Percentiles rank a stretch among this genome's conserved stretches.
These are phyloP conservation scores for Tulasnella sp. DNA, from an alignment of 768 basidiomycete genomes.

Conservation along the genomic window DNA sequence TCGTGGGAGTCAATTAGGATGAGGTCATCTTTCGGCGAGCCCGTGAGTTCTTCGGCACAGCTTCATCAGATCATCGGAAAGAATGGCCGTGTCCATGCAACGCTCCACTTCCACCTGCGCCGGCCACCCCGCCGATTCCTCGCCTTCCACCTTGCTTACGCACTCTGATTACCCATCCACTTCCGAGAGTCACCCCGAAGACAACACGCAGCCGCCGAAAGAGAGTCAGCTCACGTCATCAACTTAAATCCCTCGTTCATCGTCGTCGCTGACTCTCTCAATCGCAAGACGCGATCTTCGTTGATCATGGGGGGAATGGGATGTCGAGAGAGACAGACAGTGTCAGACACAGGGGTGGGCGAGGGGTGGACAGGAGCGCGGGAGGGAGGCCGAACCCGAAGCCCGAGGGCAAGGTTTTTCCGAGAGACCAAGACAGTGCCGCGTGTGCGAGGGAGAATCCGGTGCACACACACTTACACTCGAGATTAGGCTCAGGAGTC, in stretches of 20 bases:
- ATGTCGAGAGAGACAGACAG: background rate
- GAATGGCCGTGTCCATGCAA: background rate
- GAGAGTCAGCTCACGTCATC: background rate
- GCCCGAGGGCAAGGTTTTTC: background rate
- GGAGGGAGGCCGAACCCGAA: background rate
- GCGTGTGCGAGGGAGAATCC: conserved; percentile 11
- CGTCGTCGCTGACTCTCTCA: background rate
- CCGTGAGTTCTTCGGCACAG: background rate
- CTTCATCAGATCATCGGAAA: conserved; percentile 2
- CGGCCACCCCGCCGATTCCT: conserved; percentile 3
- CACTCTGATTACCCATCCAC: background rate
- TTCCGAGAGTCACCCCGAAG: conserved; percentile 4
- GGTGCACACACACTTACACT: background rate
- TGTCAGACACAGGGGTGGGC: background rate
- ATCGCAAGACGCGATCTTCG: background rate
- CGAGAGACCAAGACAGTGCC: conserved; percentile 4
- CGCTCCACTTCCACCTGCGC: background rate
- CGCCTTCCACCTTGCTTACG: background rate
- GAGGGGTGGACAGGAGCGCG: background rate
- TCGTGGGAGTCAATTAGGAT: background rate
- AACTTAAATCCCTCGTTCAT: background rate
- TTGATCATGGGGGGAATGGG: background rate
- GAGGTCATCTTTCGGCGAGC: background rate
- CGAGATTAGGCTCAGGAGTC: conserved; percentile 2
- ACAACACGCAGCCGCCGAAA: background rate